phyloP scores from a whole-genome alignment of 2,329 filamentous ascomycete species.

The Coleophoma crateriformis region DNA sequence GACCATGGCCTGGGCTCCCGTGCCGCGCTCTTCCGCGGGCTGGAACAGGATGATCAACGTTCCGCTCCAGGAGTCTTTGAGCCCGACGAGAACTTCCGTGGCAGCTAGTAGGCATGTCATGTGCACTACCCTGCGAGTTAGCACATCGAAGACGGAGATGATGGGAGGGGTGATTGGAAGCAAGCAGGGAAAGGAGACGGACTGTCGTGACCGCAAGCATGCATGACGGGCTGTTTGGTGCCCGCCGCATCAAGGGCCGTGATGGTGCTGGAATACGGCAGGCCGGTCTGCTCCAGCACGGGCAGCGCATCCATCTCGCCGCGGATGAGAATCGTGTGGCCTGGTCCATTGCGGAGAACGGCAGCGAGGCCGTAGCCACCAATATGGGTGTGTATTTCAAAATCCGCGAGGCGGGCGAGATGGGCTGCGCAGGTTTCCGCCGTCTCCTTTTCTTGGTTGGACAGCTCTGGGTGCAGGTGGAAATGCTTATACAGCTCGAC shows the following conservation, averaged over 20 bases:
- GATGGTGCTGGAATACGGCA: constrained; percentile 41
- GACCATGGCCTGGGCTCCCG: constrained; percentile 56
- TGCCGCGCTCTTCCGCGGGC: constrained; percentile 57
- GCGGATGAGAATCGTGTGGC: constrained; percentile 35
- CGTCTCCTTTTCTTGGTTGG: constrained; percentile 7
- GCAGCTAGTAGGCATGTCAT: constrained; percentile 50
- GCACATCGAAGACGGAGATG: not conserved
- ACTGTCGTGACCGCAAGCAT: constrained; percentile 54
- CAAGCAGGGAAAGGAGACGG: not conserved
- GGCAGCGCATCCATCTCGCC: constrained; percentile 46
- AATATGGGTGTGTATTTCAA: constrained; percentile 23
- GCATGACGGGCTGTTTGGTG: constrained; percentile 50
- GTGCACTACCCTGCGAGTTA: constrained; percentile 33
- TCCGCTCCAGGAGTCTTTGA: constrained; percentile 46
- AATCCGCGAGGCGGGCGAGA: constrained; percentile 3
- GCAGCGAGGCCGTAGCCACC: constrained; percentile 38
- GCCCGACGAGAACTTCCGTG: constrained; percentile 43
- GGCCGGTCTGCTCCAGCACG: constrained; percentile 38
- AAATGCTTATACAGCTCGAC: constrained; percentile 16
- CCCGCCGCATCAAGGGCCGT: constrained; percentile 23
- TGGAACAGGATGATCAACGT: constrained; percentile 61
- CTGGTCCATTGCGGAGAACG: constrained; percentile 17
- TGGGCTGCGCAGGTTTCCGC: constrained; percentile 7
- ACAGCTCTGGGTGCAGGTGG: constrained; percentile 18
- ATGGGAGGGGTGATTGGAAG: not conserved